These are phyloP conservation scores for Pseudocercospora crystallina DNA, from an alignment of 2,329 filamentous ascomycete species.

Conservation along the genomic window DNA sequence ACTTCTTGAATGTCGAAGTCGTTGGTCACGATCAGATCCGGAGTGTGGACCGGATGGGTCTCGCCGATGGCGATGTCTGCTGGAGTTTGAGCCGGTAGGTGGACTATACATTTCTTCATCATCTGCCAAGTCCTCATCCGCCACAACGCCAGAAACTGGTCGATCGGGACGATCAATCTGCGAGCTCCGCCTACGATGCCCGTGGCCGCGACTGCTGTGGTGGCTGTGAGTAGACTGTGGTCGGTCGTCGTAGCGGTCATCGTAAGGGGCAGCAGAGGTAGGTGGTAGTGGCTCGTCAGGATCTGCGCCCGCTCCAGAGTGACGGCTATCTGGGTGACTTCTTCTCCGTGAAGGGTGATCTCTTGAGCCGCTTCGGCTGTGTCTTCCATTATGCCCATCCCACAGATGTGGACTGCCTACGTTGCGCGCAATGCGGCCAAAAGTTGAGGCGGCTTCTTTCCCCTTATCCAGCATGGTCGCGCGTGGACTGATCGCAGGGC, in stretches of 20 bases:
- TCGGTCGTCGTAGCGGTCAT: slow-evolving; percentile 14
- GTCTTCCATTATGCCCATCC: slow-evolving; percentile 28
- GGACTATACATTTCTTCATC: slow-evolving; percentile 21
- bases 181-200: slow-evolving; percentile 18
- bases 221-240: slow-evolving; percentile 18
- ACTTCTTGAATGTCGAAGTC: slow-evolving; percentile 43
- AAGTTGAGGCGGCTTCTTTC: slow-evolving; percentile 36
- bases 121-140: slow-evolving; percentile 20
- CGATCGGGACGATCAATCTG: slow-evolving; percentile 18
- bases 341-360: slow-evolving; percentile 24
- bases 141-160: slow-evolving; percentile 11
- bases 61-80: slow-evolving; percentile 15
- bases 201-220: slow-evolving; percentile 6
- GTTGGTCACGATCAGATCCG: slow-evolving; percentile 21
- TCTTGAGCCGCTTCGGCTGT: slow-evolving; percentile 29
- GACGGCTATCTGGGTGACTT: slow-evolving; percentile 27
- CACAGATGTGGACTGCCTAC: slow-evolving; percentile 39
- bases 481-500: slow-evolving; percentile 33
- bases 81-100: slow-evolving; percentile 19
- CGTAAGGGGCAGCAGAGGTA: slow-evolving; percentile 15
- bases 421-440: slow-evolving; percentile 37
- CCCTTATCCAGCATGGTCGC: slow-evolving; percentile 36
- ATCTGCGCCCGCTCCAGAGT: slow-evolving; percentile 6
- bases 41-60: slow-evolving; percentile 15
- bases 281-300: slow-evolving; percentile 19